phyloP scores from a whole-genome alignment of 208 protist species.

The Trypanosoma mega region DNA sequence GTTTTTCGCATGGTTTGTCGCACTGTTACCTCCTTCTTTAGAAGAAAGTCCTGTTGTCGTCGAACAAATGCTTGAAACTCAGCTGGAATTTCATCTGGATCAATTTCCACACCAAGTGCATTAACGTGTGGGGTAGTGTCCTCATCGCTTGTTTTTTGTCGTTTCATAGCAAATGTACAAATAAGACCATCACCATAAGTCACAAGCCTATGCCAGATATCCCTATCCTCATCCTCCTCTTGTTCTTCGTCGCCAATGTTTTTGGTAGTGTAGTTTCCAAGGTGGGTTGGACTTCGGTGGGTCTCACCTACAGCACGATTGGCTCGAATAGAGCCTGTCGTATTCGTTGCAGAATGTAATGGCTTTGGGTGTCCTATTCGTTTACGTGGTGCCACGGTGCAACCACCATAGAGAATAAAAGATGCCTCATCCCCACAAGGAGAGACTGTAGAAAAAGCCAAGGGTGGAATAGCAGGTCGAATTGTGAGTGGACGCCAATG shows the following conservation, averaged over 20 bases:
- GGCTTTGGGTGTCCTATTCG: too few relatives aligned
- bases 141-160: constrained; percentile 13
- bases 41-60: constrained; percentile 85
- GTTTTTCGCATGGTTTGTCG: constrained; percentile 47
- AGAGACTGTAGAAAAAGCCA: constrained; percentile 56
- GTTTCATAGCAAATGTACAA: constrained; percentile 54
- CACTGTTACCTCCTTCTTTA: constrained; percentile 59
- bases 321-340: too few relatives aligned
- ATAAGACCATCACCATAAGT: constrained; percentile 64
- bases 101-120: constrained; percentile 55
- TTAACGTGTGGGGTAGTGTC: constrained; percentile 44
- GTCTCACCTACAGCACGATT: too few relatives aligned
- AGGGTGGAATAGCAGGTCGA: constrained; percentile 44
- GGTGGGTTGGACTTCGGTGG: too few relatives aligned
- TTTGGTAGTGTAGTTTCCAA: neutral
- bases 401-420: constrained; percentile 74
- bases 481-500: constrained; percentile 47
- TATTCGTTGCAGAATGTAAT: neutral
- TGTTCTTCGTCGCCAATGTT: constrained; percentile 9
- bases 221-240: constrained; percentile 2
- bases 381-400: constrained; percentile 30
- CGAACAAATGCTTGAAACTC: constrained; percentile 83
- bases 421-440: constrained; percentile 78
- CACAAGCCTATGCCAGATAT: constrained; percentile 29
- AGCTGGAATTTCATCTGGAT: constrained; percentile 65